phyloP scores from a whole-genome alignment of 768 basidiomycete genomes.

The Boletus huronensis region DNA sequence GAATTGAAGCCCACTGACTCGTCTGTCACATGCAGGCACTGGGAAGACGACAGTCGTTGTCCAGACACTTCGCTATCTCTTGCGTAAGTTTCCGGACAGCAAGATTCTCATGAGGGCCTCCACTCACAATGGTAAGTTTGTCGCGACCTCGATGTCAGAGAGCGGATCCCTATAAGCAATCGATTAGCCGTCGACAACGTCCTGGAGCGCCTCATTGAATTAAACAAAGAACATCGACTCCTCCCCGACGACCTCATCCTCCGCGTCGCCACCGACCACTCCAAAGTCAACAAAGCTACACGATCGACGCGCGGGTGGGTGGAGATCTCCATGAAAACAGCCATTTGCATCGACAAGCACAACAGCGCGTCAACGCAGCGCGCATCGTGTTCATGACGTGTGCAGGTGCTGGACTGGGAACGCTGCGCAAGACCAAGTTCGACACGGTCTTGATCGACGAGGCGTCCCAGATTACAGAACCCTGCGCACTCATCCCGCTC shows the following conservation, averaged over 20 bases:
- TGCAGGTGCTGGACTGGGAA: constrained; percentile 58
- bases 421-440: constrained; percentile 52
- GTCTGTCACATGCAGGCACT: constrained; percentile 41
- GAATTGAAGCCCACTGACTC: neutral
- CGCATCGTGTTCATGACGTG: constrained; percentile 64
- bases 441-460: constrained; percentile 66
- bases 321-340: constrained; percentile 57
- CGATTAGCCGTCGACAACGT: constrained; percentile 66
- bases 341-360: constrained; percentile 53
- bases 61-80: constrained; percentile 48
- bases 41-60: constrained; percentile 72
- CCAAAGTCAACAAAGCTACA: constrained; percentile 57
- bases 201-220: constrained; percentile 53
- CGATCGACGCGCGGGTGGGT: constrained; percentile 61
- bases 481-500: constrained; percentile 60
- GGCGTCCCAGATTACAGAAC: constrained; percentile 68
- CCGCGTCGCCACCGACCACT: constrained; percentile 63
- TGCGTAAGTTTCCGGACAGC: constrained; percentile 30
- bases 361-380: constrained; percentile 54
- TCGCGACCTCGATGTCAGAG: neutral
- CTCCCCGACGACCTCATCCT: constrained; percentile 56
- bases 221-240: constrained; percentile 44
- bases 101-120: constrained; percentile 71
- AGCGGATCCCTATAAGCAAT: neutral
- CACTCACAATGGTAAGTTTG: constrained; percentile 55